Evolutionary conservation across 768 basidiomycete species (phyloP).

Genomic region (Panaeolus papilionaceus): DNA sequence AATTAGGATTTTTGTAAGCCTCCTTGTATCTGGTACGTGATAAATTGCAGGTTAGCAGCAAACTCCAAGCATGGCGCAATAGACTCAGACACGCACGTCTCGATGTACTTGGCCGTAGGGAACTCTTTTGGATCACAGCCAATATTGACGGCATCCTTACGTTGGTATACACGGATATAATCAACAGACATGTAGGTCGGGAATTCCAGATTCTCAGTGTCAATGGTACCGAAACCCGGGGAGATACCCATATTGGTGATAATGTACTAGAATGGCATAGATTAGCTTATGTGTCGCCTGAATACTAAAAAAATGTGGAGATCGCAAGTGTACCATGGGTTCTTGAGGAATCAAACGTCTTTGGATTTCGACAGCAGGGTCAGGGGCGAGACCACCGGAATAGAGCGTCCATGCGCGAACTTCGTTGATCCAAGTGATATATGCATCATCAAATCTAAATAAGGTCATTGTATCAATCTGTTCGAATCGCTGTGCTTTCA

Average conservation of each 20-base stretch:
- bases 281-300: constrained; percentile 35
- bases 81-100: constrained; percentile 46
- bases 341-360: constrained; percentile 63
- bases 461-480: constrained; percentile 17
- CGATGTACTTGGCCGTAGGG: constrained; percentile 79
- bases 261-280: constrained; percentile 52
- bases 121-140: constrained; percentile 71
- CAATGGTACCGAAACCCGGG: constrained; percentile 65
- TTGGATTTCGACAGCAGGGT: constrained; percentile 55
- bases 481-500: too few species aligned
- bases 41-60: not conserved
- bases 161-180: constrained; percentile 78
- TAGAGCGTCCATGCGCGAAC: constrained; percentile 63
- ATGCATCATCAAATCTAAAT: constrained; percentile 54
- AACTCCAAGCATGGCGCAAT: constrained; percentile 18
- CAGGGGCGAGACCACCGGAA: constrained; percentile 52
- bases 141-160: constrained; percentile 50
- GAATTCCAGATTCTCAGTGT: constrained; percentile 55
- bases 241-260: constrained; percentile 74
- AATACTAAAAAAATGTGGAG: too few species aligned
- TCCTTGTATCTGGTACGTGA: constrained; percentile 53
- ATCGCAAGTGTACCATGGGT: constrained; percentile 57
- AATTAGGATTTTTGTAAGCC: constrained; percentile 67
- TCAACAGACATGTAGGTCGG: constrained; percentile 73
- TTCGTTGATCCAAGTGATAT: constrained; percentile 75